Evolutionary conservation across 148 eudicot genomes (phyloP).

Genomic region (Fagopyrum tataricum): DNA sequence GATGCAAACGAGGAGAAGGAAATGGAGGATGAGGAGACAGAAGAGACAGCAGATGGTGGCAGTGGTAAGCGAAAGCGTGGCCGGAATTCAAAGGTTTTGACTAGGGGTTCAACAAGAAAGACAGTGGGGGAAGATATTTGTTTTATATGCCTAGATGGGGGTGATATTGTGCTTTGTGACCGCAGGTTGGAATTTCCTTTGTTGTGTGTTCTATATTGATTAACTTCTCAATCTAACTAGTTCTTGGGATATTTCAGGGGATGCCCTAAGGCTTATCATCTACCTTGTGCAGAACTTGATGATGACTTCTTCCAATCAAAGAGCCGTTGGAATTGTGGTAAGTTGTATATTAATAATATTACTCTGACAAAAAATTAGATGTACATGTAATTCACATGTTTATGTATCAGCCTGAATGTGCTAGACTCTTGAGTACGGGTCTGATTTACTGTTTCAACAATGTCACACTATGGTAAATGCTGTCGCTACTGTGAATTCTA

Average conservation of each 20-base stretch:
- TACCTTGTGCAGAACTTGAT: constrained; percentile 80
- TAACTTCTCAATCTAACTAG: background rate
- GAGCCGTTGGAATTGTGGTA: constrained; percentile 94
- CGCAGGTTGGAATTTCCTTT: constrained; percentile 45
- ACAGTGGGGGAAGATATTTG: constrained; percentile 80
- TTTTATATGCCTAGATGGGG: constrained; percentile 95
- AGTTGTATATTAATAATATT: constrained; percentile 24
- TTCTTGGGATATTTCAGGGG: constrained; percentile 42
- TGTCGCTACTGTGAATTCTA: background rate
- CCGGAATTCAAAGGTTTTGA: constrained; percentile 27
- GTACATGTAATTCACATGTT: background rate
- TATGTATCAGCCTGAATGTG: background rate
- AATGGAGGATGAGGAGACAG: constrained; percentile 19
- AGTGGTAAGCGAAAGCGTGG: constrained; percentile 76
- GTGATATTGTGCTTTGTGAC: constrained; percentile 88
- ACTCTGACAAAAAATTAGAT: background rate
- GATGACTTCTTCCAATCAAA: constrained; percentile 73
- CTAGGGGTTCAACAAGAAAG: constrained; percentile 38
- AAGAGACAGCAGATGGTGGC: constrained; percentile 26
- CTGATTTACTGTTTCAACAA: background rate
- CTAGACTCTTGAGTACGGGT: background rate
- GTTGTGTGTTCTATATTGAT: constrained; percentile 2
- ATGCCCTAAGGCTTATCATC: constrained; percentile 94
- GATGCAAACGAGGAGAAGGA: background rate
- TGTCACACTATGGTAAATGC: background rate